A percentile compares a stretch with the other conserved stretches of the same genome.
Evolutionary conservation across 2,329 filamentous ascomycete species (phyloP).

Genomic region (Apiospora phragmitis): DNA sequence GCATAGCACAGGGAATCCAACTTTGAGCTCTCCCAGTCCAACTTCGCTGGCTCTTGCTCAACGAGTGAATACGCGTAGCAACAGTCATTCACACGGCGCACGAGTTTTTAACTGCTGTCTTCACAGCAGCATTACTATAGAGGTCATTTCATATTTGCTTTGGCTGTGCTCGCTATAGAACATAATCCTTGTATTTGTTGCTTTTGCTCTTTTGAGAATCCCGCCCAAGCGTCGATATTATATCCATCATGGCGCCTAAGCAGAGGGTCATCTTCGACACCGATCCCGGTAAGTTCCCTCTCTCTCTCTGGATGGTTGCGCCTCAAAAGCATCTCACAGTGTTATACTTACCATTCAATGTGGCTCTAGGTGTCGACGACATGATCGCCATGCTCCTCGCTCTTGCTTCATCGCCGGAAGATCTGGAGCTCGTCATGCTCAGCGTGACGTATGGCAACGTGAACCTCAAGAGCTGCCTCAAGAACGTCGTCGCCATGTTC

Average conservation of each 20-base stretch:
- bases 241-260: constrained; percentile 59
- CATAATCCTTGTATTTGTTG: constrained; percentile 5
- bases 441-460: constrained; percentile 96
- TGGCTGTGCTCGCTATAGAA: not conserved
- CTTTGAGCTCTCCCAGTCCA: constrained; percentile 2
- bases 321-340: not conserved
- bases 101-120: not conserved
- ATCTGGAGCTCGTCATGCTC: constrained; percentile 82
- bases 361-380: constrained; percentile 80
- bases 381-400: constrained; percentile 85
- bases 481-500: constrained; percentile 88
- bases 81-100: not conserved
- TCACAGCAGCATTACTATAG: not conserved
- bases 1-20: not conserved
- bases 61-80: not conserved
- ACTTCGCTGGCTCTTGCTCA: not conserved
- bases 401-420: constrained; percentile 76
- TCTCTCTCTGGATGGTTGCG: not conserved
- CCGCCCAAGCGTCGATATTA: constrained; percentile 14
- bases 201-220: constrained; percentile 13
- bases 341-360: constrained; percentile 16
- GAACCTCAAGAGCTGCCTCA: constrained; percentile 80
- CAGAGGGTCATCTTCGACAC: constrained; percentile 93
- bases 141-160: not conserved
- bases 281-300: constrained; percentile 69